These are phyloP conservation scores for Histomonas meleagridis DNA, from an alignment of 208 protist genomes.

Conservation along the genomic window DNA sequence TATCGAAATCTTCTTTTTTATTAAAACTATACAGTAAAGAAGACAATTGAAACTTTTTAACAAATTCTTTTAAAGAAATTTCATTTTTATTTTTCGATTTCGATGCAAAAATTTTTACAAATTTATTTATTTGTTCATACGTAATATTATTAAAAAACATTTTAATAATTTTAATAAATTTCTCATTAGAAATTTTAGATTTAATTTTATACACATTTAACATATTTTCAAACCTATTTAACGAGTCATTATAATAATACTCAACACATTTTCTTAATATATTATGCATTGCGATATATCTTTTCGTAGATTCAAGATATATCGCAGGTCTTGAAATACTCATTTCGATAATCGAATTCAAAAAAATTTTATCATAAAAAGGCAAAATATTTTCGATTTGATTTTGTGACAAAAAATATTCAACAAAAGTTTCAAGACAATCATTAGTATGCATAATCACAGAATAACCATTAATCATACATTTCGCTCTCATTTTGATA, in stretches of 20 bases:
- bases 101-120: background rate
- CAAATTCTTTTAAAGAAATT: background rate
- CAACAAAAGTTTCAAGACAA: background rate
- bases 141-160: background rate
- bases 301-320: background rate
- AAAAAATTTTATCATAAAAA: background rate
- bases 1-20: background rate
- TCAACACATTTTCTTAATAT: background rate
- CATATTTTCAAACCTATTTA: background rate
- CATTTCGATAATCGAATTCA: background rate
- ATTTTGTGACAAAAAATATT: background rate
- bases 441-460: background rate
- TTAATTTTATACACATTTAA: background rate
- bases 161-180: background rate
- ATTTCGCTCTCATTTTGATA: background rate
- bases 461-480: background rate
- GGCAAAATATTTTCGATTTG: background rate
- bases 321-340: background rate
- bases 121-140: background rate
- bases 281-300: background rate
- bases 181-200: background rate
- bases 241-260: background rate
- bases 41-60: background rate
- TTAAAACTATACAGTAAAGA: background rate
- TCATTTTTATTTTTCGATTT: background rate